These are phyloP conservation scores for Ophiostoma angusticollis DNA, from an alignment of 2,329 filamentous ascomycete species.

Conservation along the genomic window DNA sequence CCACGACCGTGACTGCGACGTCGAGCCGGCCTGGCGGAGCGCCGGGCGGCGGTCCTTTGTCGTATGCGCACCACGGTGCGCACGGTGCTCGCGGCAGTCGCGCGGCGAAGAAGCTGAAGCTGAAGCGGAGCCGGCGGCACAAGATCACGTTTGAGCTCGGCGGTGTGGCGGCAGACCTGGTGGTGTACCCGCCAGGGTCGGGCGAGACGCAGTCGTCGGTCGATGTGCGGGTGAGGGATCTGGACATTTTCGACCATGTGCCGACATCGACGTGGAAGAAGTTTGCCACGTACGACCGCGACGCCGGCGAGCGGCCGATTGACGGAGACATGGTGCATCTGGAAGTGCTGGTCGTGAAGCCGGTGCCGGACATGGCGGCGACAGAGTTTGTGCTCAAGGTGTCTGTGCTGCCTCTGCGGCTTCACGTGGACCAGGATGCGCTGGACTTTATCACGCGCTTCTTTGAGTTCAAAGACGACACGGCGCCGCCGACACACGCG, in stretches of 20 bases:
- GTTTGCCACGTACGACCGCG: conserved; percentile 86
- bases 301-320: conserved; percentile 75
- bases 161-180: conserved; percentile 67
- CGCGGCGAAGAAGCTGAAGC: conserved; percentile 50
- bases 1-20: conserved; percentile 53
- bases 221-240: conserved; percentile 65
- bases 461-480: conserved; percentile 91
- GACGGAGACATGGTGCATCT: conserved; percentile 82
- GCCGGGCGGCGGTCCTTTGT: conserved; percentile 14
- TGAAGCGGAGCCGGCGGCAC: conserved; percentile 77
- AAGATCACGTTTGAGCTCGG: conserved; percentile 92
- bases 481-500: conserved; percentile 33
- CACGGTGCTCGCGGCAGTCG: conserved; percentile 11
- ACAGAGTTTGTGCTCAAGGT: conserved; percentile 78
- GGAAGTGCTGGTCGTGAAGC: conserved; percentile 77
- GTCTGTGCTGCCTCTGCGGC: conserved; percentile 66
- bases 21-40: conserved; percentile 31
- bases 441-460: conserved; percentile 95
- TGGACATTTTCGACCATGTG: conserved; percentile 89
- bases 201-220: conserved; percentile 81
- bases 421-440: conserved; percentile 95
- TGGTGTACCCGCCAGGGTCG: conserved; percentile 62
- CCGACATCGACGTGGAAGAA: conserved; percentile 97
- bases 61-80: not conserved
- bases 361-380: conserved; percentile 69